Evolutionary conservation across 164 flowering plant genomes (phyloP), one percentile per base, ranked within the genome.

Genomic region (Vitis labrusca): DNA sequence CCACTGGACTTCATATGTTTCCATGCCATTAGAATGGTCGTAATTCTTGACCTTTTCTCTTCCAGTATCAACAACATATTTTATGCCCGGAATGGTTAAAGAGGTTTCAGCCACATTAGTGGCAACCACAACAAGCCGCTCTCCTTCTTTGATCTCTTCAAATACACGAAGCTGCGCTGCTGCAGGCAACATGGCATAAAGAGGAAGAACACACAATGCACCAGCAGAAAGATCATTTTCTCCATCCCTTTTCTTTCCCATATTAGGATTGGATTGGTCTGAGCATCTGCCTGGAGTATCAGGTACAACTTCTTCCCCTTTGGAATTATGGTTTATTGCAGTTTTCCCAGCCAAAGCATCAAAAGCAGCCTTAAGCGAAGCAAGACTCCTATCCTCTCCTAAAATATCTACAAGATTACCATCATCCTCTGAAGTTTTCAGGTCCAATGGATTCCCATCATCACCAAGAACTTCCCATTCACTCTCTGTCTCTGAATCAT

Each of bases 91-190:
- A 48, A 95, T 95, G 2, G 99, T 95, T 73, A 95, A 78, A n/a
- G 99, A 96, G 44, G 99, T 96, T 82, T 96, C 99, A 16, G 98
- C 99, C 61, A 96, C 99, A 81, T 96, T 96, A 23, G 99, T 96
- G 17, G 97, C 97, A 76, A 96, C 92, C 58, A 96, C 94, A 68
- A 96, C 90, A 71, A 96, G 94, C 16, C 99, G 83, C 76, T 91
- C 91, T 48, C 92, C 94, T 78, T 91, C 92, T 74, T 77, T 80
- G 50, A 87, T 83, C 55, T 85, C 79, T 16, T 82, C 89, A 80
- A 93, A 96, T n/a, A 96, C 97, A 76, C 86, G 84, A 68, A 91
- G 92, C 74, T 93, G 98, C 32, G 85, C 88, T 52, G 89, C 83
- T 65, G 97, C 95, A 64, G 97, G 91, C 56, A 96, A 86, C 99